These are phyloP conservation scores for Entomortierella beljakovae DNA, from an alignment of 192 early-diverging fungal species.

Conservation along the genomic window DNA sequence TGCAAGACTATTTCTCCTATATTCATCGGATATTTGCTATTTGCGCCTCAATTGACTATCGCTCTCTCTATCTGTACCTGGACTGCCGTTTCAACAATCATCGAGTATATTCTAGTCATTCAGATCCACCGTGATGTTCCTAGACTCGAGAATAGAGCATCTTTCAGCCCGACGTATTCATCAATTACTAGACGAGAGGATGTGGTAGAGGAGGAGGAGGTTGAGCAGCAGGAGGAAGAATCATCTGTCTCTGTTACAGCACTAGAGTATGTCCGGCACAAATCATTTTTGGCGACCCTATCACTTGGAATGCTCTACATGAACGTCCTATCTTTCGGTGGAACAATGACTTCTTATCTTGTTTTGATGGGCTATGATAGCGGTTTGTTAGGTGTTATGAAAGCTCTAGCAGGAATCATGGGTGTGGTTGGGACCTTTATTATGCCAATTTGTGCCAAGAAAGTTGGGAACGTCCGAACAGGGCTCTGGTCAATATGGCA, in stretches of 20 bases:
- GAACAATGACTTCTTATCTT: constrained; percentile 44
- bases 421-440: constrained; percentile 28
- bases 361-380: constrained; percentile 29
- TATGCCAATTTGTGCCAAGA: constrained; percentile 12
- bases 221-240: not conserved
- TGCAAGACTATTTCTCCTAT: constrained; percentile 47
- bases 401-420: constrained; percentile 29
- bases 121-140: constrained; percentile 30
- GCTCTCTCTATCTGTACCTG: constrained; percentile 15
- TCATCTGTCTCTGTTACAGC: constrained; percentile 1
- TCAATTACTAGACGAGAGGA: too few species aligned
- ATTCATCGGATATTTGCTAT: constrained; percentile 21
- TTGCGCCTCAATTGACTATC: not conserved
- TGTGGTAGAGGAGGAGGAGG: constrained; percentile 2
- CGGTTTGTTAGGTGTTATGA: constrained; percentile 34
- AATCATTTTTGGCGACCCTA: constrained; percentile 23
- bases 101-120: constrained; percentile 30
- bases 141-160: not conserved
- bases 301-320: constrained; percentile 47
- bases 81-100: constrained; percentile 16
- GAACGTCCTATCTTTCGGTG: constrained; percentile 46
- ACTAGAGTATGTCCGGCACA: constrained; percentile 27
- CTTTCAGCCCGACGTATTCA: constrained; percentile 7
- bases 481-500: constrained; percentile 53
- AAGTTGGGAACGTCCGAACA: constrained; percentile 26